These are phyloP conservation scores for Scutellaria galericulata DNA, from an alignment of 257 asterid species.

Conservation along the genomic window DNA sequence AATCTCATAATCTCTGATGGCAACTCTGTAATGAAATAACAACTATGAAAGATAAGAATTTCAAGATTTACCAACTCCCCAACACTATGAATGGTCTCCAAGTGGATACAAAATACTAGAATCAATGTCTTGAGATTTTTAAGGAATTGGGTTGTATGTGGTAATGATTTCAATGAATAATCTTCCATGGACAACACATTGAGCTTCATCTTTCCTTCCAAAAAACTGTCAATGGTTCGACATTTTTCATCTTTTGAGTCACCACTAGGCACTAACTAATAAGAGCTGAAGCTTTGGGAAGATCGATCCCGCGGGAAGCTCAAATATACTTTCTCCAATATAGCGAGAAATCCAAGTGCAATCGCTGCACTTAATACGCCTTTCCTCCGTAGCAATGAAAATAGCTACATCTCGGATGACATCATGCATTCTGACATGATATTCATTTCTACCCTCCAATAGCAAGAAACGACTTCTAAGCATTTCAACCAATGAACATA, in stretches of 20 bases:
- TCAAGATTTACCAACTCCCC: conserved; percentile 6
- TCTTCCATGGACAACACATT: background rate
- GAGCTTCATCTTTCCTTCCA: conserved; percentile 5
- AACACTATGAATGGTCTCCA: background rate
- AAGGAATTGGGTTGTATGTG: background rate
- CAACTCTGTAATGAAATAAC: background rate
- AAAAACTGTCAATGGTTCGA: background rate
- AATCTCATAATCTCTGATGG: background rate
- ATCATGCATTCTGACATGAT: conserved; percentile 36
- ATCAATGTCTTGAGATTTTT: conserved; percentile 10
- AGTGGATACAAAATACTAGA: background rate
- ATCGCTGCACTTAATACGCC: background rate
- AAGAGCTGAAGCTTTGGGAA: conserved; percentile 26
- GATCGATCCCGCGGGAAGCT: background rate
- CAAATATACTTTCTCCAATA: too few species aligned
- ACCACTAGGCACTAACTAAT: background rate
- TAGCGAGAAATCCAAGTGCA: conserved; percentile 30
- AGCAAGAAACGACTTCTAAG: conserved; percentile 28
- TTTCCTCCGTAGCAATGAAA: conserved; percentile 7
- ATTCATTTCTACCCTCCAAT: background rate
- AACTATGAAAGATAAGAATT: background rate
- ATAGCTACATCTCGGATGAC: conserved; percentile 32
- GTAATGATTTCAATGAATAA: background rate
- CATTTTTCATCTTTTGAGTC: background rate
- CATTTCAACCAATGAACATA: background rate